Conservation (phyloP, 108 stramenopile species). For the Cyclotella choctawhatcheeana region DNA sequence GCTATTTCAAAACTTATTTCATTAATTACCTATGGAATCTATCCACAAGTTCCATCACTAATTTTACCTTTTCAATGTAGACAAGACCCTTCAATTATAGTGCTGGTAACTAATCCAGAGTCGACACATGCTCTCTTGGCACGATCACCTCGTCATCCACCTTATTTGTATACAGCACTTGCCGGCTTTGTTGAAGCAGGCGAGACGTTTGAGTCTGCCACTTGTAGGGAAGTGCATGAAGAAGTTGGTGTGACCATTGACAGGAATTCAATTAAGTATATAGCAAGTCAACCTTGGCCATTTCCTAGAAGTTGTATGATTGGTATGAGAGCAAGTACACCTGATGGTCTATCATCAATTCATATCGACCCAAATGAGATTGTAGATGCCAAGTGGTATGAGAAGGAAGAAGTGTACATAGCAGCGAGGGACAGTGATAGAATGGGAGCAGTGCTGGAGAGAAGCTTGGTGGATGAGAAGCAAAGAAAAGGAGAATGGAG, state of each 20-base stretch:
- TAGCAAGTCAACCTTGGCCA: conserved; percentile 84
- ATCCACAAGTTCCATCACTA: neutral
- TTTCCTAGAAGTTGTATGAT: conserved; percentile 84
- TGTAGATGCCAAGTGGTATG: conserved; percentile 76
- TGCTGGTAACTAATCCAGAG: conserved; percentile 50
- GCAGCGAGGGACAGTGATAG: conserved; percentile 51
- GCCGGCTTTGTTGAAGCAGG: conserved; percentile 92
- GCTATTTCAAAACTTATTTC: neutral
- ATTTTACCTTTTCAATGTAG: neutral
- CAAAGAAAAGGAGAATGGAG: conserved; percentile 49
- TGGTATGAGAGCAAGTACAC: conserved; percentile 65
- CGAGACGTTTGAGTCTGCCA: conserved; percentile 82
- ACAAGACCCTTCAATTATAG: conserved; percentile 87
- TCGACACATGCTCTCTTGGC: conserved; percentile 69
- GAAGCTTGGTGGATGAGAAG: conserved; percentile 58
- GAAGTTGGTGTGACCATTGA: conserved; percentile 69
- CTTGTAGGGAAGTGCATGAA: conserved; percentile 74
- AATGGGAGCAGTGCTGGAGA: conserved; percentile 66
- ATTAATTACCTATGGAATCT: neutral
- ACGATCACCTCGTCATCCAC: conserved; percentile 71
- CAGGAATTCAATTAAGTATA: conserved; percentile 57
- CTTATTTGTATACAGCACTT: conserved; percentile 69
- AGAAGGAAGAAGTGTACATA: conserved; percentile 52
- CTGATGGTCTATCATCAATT: conserved; percentile 50
- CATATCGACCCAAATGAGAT: conserved; percentile 72